Conservation (phyloP, 768 basidiomycete genomes). For the Mycena vitilis region DNA sequence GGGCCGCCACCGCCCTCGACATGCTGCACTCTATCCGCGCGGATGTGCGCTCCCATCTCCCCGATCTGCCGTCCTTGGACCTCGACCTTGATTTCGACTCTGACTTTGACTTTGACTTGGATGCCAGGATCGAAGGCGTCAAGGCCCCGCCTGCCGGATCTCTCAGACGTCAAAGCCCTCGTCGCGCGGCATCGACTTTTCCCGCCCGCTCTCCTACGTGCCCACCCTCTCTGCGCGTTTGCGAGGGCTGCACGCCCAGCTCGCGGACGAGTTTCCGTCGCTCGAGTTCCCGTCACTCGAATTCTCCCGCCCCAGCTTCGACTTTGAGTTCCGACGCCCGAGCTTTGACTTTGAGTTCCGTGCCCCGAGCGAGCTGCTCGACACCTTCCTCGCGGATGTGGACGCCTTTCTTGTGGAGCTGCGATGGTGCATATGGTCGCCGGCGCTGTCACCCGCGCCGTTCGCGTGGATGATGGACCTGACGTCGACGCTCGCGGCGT, state of each 20-base stretch:
- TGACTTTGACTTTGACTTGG: conserved; percentile 58
- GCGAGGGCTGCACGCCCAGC: conserved; percentile 74
- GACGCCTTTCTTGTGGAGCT: conserved; percentile 51
- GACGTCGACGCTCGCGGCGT: neutral
- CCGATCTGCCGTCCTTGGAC: conserved; percentile 51
- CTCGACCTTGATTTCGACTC: neutral
- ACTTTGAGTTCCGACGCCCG: conserved; percentile 15
- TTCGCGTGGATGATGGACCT: neutral
- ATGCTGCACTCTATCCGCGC: conserved; percentile 77
- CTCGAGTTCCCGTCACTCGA: conserved; percentile 46
- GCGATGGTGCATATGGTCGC: too few species aligned
- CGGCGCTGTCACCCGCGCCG: too few species aligned
- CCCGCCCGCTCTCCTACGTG: conserved; percentile 67
- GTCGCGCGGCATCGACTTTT: conserved; percentile 71
- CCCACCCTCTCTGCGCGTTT: conserved; percentile 72
- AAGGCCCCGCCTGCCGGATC: conserved; percentile 48
- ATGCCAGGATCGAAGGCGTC: conserved; percentile 65
- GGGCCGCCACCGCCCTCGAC: conserved; percentile 69
- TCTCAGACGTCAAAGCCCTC: conserved; percentile 64
- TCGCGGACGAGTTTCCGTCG: conserved; percentile 61
- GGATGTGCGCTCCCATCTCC: conserved; percentile 75
- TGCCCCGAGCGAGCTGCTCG: conserved; percentile 42
- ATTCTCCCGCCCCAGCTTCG: conserved; percentile 51
- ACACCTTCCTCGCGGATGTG: conserved; percentile 27
- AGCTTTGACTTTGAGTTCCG: conserved; percentile 31